A percentile compares a stretch with the other conserved stretches of the same genome.
Evolutionary conservation across 2,329 filamentous ascomycete genomes (phyloP).

Genomic region (Exophiala phaeomuriformis): DNA sequence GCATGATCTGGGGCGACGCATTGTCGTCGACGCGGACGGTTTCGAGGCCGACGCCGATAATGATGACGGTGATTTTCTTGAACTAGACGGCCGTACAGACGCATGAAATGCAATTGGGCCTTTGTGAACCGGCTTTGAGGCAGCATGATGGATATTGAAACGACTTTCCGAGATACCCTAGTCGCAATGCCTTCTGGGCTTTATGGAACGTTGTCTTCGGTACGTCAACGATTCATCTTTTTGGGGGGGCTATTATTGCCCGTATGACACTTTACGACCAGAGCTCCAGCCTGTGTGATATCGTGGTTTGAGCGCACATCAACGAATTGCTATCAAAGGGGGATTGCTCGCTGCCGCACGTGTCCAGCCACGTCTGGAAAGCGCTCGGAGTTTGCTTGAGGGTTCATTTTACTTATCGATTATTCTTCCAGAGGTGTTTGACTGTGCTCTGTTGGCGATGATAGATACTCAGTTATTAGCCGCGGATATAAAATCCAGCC

Average conservation of each 20-base stretch:
- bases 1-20: constrained; percentile 70
- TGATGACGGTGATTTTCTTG: constrained; percentile 20
- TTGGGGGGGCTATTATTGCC: neutral
- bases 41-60: constrained; percentile 29
- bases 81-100: constrained; percentile 16
- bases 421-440: neutral
- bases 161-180: neutral
- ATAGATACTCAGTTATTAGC: neutral
- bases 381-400: no score
- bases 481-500: neutral
- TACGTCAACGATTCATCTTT: neutral
- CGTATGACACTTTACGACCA: neutral
- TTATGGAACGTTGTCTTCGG: neutral
- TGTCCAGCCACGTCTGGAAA: no score
- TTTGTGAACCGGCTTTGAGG: neutral
- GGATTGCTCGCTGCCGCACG: neutral
- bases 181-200: neutral
- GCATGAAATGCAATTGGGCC: neutral
- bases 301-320: no score
- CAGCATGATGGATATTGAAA: neutral
- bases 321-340: no score
- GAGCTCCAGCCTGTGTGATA: neutral
- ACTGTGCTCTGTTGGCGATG: neutral
- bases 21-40: constrained; percentile 44
- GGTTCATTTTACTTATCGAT: no score